Base-by-base conservation (phyloP, 1,284 basidiomycete species). In the Ustilago sp. region DNA sequence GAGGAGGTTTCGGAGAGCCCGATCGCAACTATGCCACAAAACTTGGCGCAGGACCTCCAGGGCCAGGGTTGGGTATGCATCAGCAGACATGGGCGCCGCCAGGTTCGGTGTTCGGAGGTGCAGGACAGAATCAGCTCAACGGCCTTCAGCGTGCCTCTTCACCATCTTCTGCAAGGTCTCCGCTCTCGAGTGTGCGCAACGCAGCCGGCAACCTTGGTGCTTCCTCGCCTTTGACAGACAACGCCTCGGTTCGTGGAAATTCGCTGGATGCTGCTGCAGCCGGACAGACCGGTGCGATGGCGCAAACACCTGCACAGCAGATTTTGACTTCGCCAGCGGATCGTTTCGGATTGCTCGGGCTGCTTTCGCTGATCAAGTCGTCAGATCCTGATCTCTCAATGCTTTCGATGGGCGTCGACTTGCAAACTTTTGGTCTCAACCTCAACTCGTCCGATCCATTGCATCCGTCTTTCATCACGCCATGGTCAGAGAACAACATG, bases 401-500 rank as follows among this genome's bases (percentile, higher is more conserved):
- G 87, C 90, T 94, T 74, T 91, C 93, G 77, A 90, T 98, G 81
- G 96, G 96, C 43, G 94, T 93, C 63, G 96, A 99, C 88, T 87
- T 99, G 83, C 93, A 93, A 64, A 93, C 93, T 68, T 91, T 98
- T 87, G 96, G 96, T 39, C 87, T 99, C 83, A 95, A 98, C 87
- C 91, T 98, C 89, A 90, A 91, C 66, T 91, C 91, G 78, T 88
- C 90, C 79, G 94, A 93, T 86, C 92, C 93, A 83, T 88, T 98
- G 72, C 95, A 94, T 88, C 92, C 94, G 59, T 92, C 93, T 36
- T 97, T 99, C 87, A 94, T 98, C 84, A 97, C 95, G 63, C 96
- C 96, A 55, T 98, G 95, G 95, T 91, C 94, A 68, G 94, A 95
- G 86, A 92, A 93, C 81, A 91, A 91, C 60, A 92, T 92, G 59